phyloP scores from a whole-genome alignment of 305 asterid genomes.

The Solanum hybrid region DNA sequence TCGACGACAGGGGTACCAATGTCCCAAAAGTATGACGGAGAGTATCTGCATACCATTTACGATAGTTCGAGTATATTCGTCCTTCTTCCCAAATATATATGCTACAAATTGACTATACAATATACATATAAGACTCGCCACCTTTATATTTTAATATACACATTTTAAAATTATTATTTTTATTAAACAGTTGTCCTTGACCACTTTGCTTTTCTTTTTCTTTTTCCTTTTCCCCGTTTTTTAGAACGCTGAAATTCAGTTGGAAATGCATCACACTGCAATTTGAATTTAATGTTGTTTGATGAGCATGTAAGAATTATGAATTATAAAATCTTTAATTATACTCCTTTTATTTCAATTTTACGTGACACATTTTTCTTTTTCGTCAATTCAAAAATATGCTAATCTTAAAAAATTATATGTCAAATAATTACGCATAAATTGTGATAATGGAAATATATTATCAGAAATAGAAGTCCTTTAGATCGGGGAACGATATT shows the following conservation, averaged over 20 bases:
- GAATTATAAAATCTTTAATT: too few species aligned
- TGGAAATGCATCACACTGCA: not conserved
- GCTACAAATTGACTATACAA: not conserved
- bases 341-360: not conserved
- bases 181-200: not conserved
- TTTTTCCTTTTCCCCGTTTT: not conserved
- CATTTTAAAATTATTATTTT: too few species aligned
- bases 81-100: too few species aligned
- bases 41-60: too few species aligned
- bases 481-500: not conserved
- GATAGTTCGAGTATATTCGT: too few species aligned
- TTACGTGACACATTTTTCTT: too few species aligned
- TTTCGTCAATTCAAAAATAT: too few species aligned
- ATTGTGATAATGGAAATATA: too few species aligned
- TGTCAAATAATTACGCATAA: not conserved
- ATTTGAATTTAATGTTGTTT: not conserved
- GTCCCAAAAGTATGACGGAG: too few species aligned
- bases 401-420: too few species aligned
- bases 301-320: not conserved
- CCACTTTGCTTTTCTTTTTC: not conserved
- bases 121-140: not conserved
- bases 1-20: rapidly evolving
- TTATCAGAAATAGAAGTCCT: not conserved
- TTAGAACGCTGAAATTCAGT: not conserved
- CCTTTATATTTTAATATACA: too few species aligned